phyloP scores from a whole-genome alignment of 805 yeast species.

The Tetrapisispora arboricola region DNA sequence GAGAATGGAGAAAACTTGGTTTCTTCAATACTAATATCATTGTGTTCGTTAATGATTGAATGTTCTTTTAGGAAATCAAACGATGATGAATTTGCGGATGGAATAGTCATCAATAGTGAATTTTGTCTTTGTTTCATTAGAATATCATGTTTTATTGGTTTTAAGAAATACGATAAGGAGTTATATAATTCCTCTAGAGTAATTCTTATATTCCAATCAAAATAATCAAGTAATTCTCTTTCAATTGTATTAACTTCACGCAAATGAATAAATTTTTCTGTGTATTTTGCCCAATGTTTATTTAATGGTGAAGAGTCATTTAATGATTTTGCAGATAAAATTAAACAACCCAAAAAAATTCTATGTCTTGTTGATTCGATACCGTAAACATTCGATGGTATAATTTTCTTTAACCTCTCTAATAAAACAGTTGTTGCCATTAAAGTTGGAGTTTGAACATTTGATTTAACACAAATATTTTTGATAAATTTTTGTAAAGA shows the following conservation, averaged over 20 bases:
- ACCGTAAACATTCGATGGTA: conserved; percentile 85
- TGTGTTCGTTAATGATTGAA: background rate
- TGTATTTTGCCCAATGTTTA: conserved; percentile 90
- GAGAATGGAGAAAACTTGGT: conserved; percentile 13
- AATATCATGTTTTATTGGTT: conserved; percentile 49
- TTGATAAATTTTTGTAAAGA: conserved; percentile 57
- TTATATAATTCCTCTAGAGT: conserved; percentile 55
- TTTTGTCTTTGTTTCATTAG: conserved; percentile 10
- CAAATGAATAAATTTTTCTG: conserved; percentile 68
- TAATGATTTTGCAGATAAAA: conserved; percentile 77
- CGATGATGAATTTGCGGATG: conserved; percentile 9
- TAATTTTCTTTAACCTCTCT: conserved; percentile 59
- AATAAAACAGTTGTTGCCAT: conserved; percentile 87
- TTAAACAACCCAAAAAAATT: conserved; percentile 77
- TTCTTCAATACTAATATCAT: background rate
- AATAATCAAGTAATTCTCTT: conserved; percentile 67
- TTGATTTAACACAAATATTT: conserved; percentile 63
- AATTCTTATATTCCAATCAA: conserved; percentile 77
- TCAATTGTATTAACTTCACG: conserved; percentile 85
- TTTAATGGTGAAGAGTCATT: conserved; percentile 92
- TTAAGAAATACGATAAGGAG: conserved; percentile 63
- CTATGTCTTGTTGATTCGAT: conserved; percentile 90
- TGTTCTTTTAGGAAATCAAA: background rate
- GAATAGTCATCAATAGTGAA: conserved; percentile 13
- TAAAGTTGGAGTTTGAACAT: conserved; percentile 89